Evolutionary conservation across 176 grass and related monocot genomes (phyloP), one percentile per base, ranked within the genome.

Genomic region (Phoenix dactylifera): DNA sequence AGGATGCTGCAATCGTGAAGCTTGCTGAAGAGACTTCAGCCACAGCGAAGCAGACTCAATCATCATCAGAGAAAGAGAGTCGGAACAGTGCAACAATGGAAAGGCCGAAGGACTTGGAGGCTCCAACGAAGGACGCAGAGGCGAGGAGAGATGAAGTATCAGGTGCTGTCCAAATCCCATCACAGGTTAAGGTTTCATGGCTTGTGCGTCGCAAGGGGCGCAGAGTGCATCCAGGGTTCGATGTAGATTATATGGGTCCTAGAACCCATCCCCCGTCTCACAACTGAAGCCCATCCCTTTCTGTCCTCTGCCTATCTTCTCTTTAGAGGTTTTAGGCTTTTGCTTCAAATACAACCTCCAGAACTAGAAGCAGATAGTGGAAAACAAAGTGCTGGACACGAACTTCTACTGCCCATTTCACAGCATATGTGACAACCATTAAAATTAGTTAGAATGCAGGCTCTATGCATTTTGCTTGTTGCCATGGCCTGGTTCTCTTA

Each of bases 221-320:
- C 52, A 32, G 35, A 50, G 58, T 29, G 54, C 74, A 83, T 55
- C 67, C 78, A 49, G 82, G 52, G 59, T 81, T 95, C 75, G 72
- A 95, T 82, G 72, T 89, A 39, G 82, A 95, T 69, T 95, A 95
- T 49, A 76, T 66, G 29, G 55, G 82, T 24, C 90, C 90, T 39
- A 89, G 60, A 84, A 74, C 79, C 28, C 79, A 81, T 20, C 67
- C 86, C 72, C 90, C 90, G 50, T 80, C 72, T 64, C 90, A 95
- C 59, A 95, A 95, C 77, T 64, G 73, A 86, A 65, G 65, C 24
- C 18, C n/a, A 29, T 16, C 44, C 49, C 58, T 19, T 16, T 61
- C 16, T 54, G 6, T 20, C 3, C 24, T 68, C 65, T 35, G 32
- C 51, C 23, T 29, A 4, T 26, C 65, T 60, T 54, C 58, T 62